phyloP scores from a whole-genome alignment of 1,284 basidiomycete genomes.

The Megacollybia platyphylla region DNA sequence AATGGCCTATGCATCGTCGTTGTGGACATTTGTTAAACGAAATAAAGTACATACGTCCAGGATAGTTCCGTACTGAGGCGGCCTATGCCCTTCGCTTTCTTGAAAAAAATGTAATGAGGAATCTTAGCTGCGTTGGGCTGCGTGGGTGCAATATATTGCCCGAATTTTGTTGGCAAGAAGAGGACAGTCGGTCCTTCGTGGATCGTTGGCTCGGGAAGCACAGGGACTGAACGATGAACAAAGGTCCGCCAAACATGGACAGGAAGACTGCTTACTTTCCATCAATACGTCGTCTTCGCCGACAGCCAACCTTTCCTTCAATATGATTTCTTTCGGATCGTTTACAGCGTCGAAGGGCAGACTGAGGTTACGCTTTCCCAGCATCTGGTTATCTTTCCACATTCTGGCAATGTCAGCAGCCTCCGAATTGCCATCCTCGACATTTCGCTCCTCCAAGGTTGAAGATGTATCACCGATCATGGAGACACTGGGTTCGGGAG shows the following conservation, averaged over 20 bases:
- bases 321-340: slow-evolving; percentile 25
- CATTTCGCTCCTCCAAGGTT: not conserved
- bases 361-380: not conserved
- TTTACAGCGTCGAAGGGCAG: slow-evolving; percentile 12
- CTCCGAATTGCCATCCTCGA: not conserved
- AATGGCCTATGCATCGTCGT: slow-evolving; percentile 19
- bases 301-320: slow-evolving; percentile 41
- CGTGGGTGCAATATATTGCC: slow-evolving; percentile 15
- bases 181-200: slow-evolving; percentile 10
- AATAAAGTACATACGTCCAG: slow-evolving; percentile 42
- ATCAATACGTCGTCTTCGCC: slow-evolving; percentile 31
- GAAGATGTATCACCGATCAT: slow-evolving; percentile 27
- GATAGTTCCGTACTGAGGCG: slow-evolving; percentile 47
- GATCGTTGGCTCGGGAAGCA: slow-evolving; percentile 4
- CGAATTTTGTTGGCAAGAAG: slow-evolving; percentile 20
- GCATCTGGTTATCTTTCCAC: not conserved
- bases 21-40: slow-evolving; percentile 7
- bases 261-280: slow-evolving; percentile 26
- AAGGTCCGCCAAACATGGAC: not conserved
- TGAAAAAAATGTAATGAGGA: slow-evolving; percentile 21
- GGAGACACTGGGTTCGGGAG: slow-evolving; percentile 18
- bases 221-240: slow-evolving; percentile 2
- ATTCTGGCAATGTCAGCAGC: not conserved
- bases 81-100: slow-evolving; percentile 44
- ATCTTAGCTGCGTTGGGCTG: not conserved